Base-by-base conservation (phyloP, 192 early-diverging fungal genomes). In the Coemansia sp. region DNA sequence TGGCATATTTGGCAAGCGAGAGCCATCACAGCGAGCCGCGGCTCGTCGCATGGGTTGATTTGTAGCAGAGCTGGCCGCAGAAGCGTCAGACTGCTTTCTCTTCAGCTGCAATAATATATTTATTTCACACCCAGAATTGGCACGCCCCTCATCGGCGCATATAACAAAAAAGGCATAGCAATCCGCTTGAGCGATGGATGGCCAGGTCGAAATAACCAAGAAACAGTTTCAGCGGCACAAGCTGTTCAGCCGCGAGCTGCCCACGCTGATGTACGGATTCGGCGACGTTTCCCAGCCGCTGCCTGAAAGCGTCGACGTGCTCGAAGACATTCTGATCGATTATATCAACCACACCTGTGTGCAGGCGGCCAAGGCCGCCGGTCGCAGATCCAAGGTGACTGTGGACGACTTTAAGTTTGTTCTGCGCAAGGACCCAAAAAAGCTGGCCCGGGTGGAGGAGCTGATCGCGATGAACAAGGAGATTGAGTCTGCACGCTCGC, bases 391-490 rank as follows among this genome's bases (percentile, higher is more conserved):
- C 22, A 65, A 60, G 43, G 53, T 77, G n/a, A 17, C 38, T 9
- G 62, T 70, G 26, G 74, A 77, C 3, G 74, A 77, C 32, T 70
- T 77, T 15, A 70, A 66, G 56, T 77, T 77, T 53, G 46, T 70
- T 5, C 14, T 77, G 52, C 66, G 74, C 55, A 77, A 77, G 52
- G 74, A 77, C 9, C 67, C 62, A 32, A 77, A 77, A 54, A 77
- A 77, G 40, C 59, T 70, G 15, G 74, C 74, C 0, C 67, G 74
- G 26, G 63, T 77, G 7, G 74, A 70, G 21, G 74, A 77, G 53
- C 67, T 77, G 19, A 49, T 77, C 15, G 66, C 67, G 15, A 70
- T 69, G 55, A 70, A 77, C 42, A 77, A 77, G 60, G 74, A 77
- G 31, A 77, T 77, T 23, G 67, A 65, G 36, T 54, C 31, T 2